phyloP scores from a whole-genome alignment of 768 basidiomycete species.

The Leccinum sublutescens region DNA sequence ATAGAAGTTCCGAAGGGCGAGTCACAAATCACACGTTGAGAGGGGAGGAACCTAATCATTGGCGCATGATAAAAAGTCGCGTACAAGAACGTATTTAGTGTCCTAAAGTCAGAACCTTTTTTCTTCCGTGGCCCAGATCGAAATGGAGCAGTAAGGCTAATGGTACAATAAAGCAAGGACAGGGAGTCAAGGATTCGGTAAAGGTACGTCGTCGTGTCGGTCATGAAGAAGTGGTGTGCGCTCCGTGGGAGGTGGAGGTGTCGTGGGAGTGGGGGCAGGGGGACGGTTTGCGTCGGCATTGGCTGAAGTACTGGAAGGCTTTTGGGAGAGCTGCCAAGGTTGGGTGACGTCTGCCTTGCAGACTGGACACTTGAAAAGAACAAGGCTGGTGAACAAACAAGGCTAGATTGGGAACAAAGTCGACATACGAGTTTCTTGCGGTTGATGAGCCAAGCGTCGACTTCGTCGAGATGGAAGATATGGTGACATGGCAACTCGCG shows the following conservation, averaged over 20 bases:
- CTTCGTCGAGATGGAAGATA: constrained; percentile 89
- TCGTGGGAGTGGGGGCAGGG: constrained; percentile 8
- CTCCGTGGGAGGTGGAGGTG: constrained; percentile 25
- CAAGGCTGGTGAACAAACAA: constrained; percentile 2
- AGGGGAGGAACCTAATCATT: constrained; percentile 20
- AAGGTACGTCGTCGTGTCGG: constrained; percentile 12
- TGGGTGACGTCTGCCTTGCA: constrained; percentile 92
- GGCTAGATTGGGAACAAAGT: neutral
- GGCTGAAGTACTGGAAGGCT: constrained; percentile 7
- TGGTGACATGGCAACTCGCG: constrained; percentile 93
- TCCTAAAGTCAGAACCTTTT: constrained; percentile 4
- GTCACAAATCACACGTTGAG: constrained; percentile 7
- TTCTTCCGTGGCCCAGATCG: neutral
- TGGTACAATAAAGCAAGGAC: constrained; percentile 26
- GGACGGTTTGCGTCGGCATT: constrained; percentile 2
- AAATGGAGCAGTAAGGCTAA: constrained; percentile 15
- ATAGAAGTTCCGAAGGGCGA: constrained; percentile 1
- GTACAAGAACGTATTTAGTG: constrained; percentile 9
- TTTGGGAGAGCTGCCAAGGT: constrained; percentile 35
- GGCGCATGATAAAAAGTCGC: constrained; percentile 17
- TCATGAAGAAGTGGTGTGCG: constrained; percentile 34
- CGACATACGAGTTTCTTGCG: constrained; percentile 85
- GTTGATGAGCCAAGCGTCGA: constrained; percentile 90
- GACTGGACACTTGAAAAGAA: constrained; percentile 68
- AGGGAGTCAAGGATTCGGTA: constrained; percentile 11